Percentiles rank a stretch among this genome's conserved stretches.
Conservation (phyloP, 1,284 basidiomycete genomes). For the Microbotryum silenes-acaulis region DNA sequence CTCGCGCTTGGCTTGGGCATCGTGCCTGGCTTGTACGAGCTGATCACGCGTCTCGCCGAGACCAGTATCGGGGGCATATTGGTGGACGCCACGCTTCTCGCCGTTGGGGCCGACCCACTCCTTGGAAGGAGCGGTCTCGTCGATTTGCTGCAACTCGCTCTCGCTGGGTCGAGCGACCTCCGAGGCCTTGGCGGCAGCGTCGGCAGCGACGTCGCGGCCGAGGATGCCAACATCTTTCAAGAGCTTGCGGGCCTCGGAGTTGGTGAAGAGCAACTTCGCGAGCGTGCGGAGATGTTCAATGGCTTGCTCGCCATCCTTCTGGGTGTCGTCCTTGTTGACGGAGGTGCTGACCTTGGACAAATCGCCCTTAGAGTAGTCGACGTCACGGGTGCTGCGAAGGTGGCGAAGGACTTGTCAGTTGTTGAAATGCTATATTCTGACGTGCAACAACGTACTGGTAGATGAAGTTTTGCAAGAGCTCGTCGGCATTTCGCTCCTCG, state of each 20-base stretch:
- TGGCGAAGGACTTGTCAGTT: not conserved
- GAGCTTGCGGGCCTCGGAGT: slow-evolving; percentile 84
- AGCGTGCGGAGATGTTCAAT: slow-evolving; percentile 78
- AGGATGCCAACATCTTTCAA: slow-evolving; percentile 71
- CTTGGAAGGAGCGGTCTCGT: slow-evolving; percentile 60
- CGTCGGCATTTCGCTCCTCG: slow-evolving; percentile 69
- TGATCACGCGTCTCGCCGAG: slow-evolving; percentile 40
- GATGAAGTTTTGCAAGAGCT: slow-evolving; percentile 67
- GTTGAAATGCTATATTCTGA: too few species aligned
- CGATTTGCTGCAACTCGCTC: slow-evolving; percentile 56
- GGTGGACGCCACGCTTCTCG: slow-evolving; percentile 35
- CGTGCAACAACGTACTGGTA: slow-evolving; percentile 44
- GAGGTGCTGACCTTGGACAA: slow-evolving; percentile 46
- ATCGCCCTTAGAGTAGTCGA: slow-evolving; percentile 48
- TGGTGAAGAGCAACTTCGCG: slow-evolving; percentile 66
- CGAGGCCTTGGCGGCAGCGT: slow-evolving; percentile 66
- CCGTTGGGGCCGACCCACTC: slow-evolving; percentile 47
- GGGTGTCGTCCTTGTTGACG: slow-evolving; percentile 52
- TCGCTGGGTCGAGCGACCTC: slow-evolving; percentile 59
- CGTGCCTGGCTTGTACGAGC: slow-evolving; percentile 39
- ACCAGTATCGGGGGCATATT: slow-evolving; percentile 35
- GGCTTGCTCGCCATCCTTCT: slow-evolving; percentile 57
- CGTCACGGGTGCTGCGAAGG: slow-evolving; percentile 49
- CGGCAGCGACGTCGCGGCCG: slow-evolving; percentile 46
- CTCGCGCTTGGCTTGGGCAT: slow-evolving; percentile 33